Conservation (phyloP, 1,284 basidiomycete species). For the Microbotryum violaceum region DNA sequence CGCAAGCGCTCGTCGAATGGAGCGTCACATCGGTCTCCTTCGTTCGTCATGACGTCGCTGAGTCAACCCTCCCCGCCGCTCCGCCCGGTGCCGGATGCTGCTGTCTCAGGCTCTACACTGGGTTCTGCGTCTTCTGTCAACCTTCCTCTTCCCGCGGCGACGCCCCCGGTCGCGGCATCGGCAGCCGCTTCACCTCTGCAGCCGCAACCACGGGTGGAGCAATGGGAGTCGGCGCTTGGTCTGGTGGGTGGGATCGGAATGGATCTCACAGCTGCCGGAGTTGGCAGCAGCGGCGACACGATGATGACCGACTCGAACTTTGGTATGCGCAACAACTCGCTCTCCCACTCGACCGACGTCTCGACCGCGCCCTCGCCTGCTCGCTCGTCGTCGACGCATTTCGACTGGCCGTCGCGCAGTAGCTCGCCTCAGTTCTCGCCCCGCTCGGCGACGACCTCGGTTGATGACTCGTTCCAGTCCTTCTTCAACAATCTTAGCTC, state of each 20-base stretch:
- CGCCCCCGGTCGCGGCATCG: neutral
- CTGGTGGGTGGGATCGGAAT: slow-evolving; percentile 11
- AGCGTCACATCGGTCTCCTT: slow-evolving; percentile 23
- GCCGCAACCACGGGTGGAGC: neutral
- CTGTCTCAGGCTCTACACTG: neutral
- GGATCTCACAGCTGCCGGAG: neutral
- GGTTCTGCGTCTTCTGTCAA: neutral
- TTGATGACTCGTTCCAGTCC: slow-evolving; percentile 18
- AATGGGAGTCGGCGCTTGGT: slow-evolving; percentile 11
- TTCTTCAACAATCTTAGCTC: slow-evolving; percentile 18
- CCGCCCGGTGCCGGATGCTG: neutral
- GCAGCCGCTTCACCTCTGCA: neutral
- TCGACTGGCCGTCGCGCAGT: slow-evolving; percentile 10
- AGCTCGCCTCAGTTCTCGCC: slow-evolving; percentile 27
- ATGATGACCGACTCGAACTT: neutral
- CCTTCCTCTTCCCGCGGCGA: neutral
- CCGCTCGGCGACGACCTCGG: slow-evolving; percentile 16
- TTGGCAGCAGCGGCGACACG: neutral
- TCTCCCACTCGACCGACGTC: neutral
- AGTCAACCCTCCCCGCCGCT: neutral
- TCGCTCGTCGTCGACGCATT: slow-evolving; percentile 8
- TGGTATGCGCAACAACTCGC: neutral
- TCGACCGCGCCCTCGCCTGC: slow-evolving; percentile 7
- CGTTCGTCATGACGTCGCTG: slow-evolving; percentile 36
- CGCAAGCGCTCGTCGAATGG: slow-evolving; percentile 12